Evolutionary conservation across 805 yeast species (phyloP).

Genomic region (Starmerella davenportii): DNA sequence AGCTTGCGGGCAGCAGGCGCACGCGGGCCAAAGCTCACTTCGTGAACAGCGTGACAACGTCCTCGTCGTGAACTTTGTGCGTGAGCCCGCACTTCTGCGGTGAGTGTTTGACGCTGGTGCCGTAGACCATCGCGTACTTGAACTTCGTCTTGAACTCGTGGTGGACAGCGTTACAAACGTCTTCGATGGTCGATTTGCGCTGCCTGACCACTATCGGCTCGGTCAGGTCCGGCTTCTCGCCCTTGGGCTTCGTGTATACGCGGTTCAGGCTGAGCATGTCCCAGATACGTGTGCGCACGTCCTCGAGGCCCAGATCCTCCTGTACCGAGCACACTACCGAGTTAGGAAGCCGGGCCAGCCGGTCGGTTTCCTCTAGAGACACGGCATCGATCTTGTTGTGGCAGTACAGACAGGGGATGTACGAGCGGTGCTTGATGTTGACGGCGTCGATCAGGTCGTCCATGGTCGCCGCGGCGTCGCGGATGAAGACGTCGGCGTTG

Average conservation of each 20-base stretch:
- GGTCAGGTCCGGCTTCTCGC: conserved; percentile 56
- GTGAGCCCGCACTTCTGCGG: conserved; percentile 90
- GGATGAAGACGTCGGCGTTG: conserved; percentile 78
- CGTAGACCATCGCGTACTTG: conserved; percentile 94
- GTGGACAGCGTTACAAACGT: conserved; percentile 81
- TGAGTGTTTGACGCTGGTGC: conserved; percentile 80
- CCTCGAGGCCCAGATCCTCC: conserved; percentile 67
- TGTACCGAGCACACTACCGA: conserved; percentile 91
- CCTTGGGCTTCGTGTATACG: conserved; percentile 71
- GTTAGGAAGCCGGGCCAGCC: conserved; percentile 80
- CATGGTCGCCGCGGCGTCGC: conserved; percentile 77
- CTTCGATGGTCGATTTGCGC: conserved; percentile 55
- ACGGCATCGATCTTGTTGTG: conserved; percentile 94
- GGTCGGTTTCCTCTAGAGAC: conserved; percentile 80
- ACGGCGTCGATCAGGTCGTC: conserved; percentile 87
- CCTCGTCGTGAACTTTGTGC: conserved; percentile 78
- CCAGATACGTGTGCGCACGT: conserved; percentile 88
- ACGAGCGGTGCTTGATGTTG: conserved; percentile 71
- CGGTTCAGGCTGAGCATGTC: conserved; percentile 62
- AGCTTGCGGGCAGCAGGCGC: not conserved
- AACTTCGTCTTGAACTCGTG: conserved; percentile 82
- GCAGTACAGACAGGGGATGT: conserved; percentile 79
- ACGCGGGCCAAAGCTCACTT: too few species aligned
- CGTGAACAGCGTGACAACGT: conserved; percentile 78
- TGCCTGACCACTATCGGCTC: conserved; percentile 86